Conservation (phyloP, 306 rosid genomes). For the Ormosia emarginata region DNA sequence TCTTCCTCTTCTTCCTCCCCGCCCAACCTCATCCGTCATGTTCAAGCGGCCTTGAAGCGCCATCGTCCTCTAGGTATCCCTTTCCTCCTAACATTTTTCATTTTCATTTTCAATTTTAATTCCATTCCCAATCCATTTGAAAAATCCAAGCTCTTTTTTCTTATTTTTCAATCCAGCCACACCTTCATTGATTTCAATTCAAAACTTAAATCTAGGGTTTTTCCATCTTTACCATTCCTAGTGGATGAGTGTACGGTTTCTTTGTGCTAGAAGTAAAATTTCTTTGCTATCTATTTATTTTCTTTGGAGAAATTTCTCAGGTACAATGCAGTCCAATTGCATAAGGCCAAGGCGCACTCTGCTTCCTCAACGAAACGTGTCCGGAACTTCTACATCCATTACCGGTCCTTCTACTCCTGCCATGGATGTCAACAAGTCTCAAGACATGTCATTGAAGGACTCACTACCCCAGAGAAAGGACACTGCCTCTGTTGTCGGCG, state of each 20-base stretch:
- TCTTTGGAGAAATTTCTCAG: slow-evolving; percentile 27
- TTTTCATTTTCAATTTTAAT: no score
- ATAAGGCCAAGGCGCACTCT: slow-evolving; percentile 61
- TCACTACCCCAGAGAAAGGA: slow-evolving; percentile 31
- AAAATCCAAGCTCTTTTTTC: no score
- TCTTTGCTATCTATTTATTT: background rate
- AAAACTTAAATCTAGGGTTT: background rate
- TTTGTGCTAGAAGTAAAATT: background rate
- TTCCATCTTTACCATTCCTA: background rate
- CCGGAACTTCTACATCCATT: slow-evolving; percentile 10
- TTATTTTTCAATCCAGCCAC: no score
- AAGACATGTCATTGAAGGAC: slow-evolving; percentile 29
- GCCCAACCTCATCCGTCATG: slow-evolving; percentile 50
- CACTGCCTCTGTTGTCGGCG: no score
- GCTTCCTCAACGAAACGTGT: slow-evolving; percentile 39
- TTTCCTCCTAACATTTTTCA: no score
- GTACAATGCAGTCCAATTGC: slow-evolving; percentile 43
- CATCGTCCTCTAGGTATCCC: slow-evolving; percentile 37
- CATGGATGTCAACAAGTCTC: slow-evolving; percentile 16
- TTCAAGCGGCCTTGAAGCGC: slow-evolving; percentile 50
- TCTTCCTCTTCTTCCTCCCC: slow-evolving; percentile 47
- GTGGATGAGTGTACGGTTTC: background rate
- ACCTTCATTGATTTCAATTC: no score
- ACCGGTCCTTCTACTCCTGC: no score
- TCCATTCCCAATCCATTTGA: no score